Base-by-base conservation (phyloP, 331 rosid species). In the Acacia pycnantha region DNA sequence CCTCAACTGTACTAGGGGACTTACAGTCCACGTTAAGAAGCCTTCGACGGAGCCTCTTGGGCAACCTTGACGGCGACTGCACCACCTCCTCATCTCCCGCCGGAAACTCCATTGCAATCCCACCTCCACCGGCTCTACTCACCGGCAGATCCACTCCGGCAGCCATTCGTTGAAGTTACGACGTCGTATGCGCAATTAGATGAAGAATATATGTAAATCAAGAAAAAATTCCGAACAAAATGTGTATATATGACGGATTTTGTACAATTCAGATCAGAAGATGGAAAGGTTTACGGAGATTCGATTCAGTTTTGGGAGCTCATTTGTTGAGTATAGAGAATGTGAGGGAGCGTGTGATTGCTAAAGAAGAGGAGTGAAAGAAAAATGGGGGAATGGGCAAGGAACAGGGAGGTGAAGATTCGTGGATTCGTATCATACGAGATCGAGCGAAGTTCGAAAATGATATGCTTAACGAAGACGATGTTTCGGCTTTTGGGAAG, bases 1-100 rank as follows among this genome's bases (percentile, higher is more conserved):
- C 92, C 81, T 93, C 99, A 77, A 83, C 94, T 78, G 98, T 86
- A 80, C 86, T 78, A 50, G 96, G 93, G 8, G 90, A 84, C 99
- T 90, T 93, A 72, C 85, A 82, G 86, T 90, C 97, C 53, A 85
- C 16, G 47, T 74, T 87, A 40, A 79, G 69, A 70, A 93, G 92
- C 86, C 99, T 76, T 70, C 91, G 91, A 16, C 88, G 88, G 76
- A 95, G 97, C 64, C 99, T 77, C 59, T 82, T 88, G 27, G 99
- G 99, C 4, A 95, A 80, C 50, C 88, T 88, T 22, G 92, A 82
- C 78, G 96, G 85, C 80, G 93, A 86, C 33, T 83, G 69, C 43
- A 76, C 78, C 76, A 87, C 90, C 66, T 89, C 81, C 66, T 81
- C 84, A 10, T 86, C 93, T 0, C 83, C 84, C 16, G 37, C 77